Base-by-base conservation (phyloP, 2,329 filamentous ascomycete species). In the Alternaria sp. region DNA sequence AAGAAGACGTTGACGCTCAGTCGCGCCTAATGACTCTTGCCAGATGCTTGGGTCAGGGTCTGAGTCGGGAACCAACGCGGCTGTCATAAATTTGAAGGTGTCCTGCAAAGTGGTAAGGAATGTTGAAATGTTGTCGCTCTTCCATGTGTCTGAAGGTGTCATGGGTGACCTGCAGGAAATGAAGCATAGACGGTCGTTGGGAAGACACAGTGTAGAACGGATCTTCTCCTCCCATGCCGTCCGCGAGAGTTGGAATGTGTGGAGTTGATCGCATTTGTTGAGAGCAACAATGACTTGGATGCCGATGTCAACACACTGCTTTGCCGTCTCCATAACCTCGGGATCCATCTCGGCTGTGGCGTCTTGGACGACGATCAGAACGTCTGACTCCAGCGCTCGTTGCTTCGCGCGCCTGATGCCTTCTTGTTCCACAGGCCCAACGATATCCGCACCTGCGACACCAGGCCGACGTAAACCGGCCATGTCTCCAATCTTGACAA, bases 401-500 rank as follows among this genome's bases (percentile, higher is more conserved):
- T 89, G 87, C 75, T 90, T 92, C 7, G 95, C 95, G 51, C 95
- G 86, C 51, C 91, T 88, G 73, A 99, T 98, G 1, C 95, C 95
- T 78, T 99, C 95, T 74, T 89, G 83, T 74, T 99, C 95, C 26
- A 99, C 85, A 9, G 85, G 82, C 0, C 93, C 92, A 61, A 97
- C 87, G 5, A 71, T 64, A 56, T 69, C 61, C 28, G 69, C 56
- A 51, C 68, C 67, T 18, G 63, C 67, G 61, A 75, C 54, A 24
- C 72, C 75, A 51, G 77, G 77, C 48, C 84, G 87, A 51, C 93
- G 85, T 67, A 99, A 87, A 1, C 95, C 95, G 20, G 95, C 95
- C 71, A 95, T 98, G 80, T 99, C 95, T 16, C 94, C 94, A 73
- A 99, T 89, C n/a, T 91, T 92, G 78, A 94, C 96, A 51, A 96